Evolutionary conservation across 2,329 filamentous ascomycete genomes (phyloP), one percentile per base, ranked within the genome.

Genomic region (Thielaviopsis ethacetica): DNA sequence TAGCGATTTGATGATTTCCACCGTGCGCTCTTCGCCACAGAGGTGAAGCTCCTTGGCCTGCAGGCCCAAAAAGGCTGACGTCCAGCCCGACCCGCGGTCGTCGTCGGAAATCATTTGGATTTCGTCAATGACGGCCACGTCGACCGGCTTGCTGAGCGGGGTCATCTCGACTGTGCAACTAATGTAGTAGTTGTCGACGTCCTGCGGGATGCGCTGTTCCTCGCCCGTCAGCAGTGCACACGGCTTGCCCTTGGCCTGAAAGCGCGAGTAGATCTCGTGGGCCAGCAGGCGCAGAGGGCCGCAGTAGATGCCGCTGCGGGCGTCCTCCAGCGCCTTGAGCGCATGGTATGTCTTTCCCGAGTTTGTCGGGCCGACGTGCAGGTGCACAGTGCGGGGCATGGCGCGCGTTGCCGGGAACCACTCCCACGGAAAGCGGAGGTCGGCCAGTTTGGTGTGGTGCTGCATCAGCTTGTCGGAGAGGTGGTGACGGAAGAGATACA

Each of bases 321-420:
- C 84, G 55, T 81, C 76, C 68, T 96, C 88, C 12, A 98, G 77
- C 13, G 86, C 83, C 71, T 95, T 85, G 63, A 98, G 73, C 0
- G 93, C 94, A 68, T 90, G 86, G 68, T 97, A 98, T 0, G 94
- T 98, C 75, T 98, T 98, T 60, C 93, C 93, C 0, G 93, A 97
- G 70, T 98, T 98, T 1, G 93, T 98, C 1, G 93, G 93, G 0
- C 93, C 93, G 55, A 98, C 90, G 66, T 98, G 93, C 21, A 98
- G 75, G 72, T 97, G 89, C 49, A 98, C 79, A 0, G 82, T 91
- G 52, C 93, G 79, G 66, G 91, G 87, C 65, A 93, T 76, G 53
- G 81, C 77, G 61, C 94, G 80, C 1, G 93, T 93, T 3, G 81
- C 83, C 0, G 91, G 89, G 67, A 85, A 97, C 91, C 91, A 97